Evolutionary conservation across 1,139 yeast genomes (phyloP), one percentile per base, ranked within the genome.

Genomic region (Sugiyamaella neomexicana): DNA sequence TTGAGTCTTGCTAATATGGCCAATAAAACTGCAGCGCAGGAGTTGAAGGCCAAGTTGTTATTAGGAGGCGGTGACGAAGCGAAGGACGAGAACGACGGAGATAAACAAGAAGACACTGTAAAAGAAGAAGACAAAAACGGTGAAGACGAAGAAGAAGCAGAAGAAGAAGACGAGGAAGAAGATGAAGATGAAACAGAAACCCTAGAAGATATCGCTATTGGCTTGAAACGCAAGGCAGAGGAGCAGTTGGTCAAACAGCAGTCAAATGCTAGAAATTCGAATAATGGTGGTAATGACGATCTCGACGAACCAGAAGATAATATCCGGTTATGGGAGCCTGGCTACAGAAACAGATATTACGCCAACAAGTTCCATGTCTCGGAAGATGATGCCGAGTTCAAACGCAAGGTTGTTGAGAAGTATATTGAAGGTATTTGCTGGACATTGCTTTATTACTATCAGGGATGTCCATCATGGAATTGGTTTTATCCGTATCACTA

Each of bases 401-500:
- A 86, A 52, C 78, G 79, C 57, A 77, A 80, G 42, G 83, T 93
- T 65, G 91, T 85, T 0, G 75, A 76, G 51, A 80, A 84, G 55
- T 95, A 95, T 67, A 80, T 95, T 56, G 97, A 93, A 70, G 99
- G 99, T 57, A 86, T 93, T 5, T 83, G 96, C 15, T 95, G 99
- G 99, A 97, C 86, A 1, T 75, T 93, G 58, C 72, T 88, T 54
- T 95, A 95, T 70, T 95, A 95, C 72, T 93, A 89, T 69, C 99
- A 93, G 72, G 98, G 97, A 2, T 93, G 98, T 72, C 96, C 97
- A 0, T 91, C 98, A 0, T 95, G 99, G 99, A 86, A 85, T 55
- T 95, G 99, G 99, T 95, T 82, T 70, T 95, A 86, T 65, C 99
- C 98, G 0, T 93, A 85, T 68, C 99, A 95, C 69, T 95, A 95